phyloP scores from a whole-genome alignment of 2,329 filamentous ascomycete genomes.

The Gliomastix tumulicola region DNA sequence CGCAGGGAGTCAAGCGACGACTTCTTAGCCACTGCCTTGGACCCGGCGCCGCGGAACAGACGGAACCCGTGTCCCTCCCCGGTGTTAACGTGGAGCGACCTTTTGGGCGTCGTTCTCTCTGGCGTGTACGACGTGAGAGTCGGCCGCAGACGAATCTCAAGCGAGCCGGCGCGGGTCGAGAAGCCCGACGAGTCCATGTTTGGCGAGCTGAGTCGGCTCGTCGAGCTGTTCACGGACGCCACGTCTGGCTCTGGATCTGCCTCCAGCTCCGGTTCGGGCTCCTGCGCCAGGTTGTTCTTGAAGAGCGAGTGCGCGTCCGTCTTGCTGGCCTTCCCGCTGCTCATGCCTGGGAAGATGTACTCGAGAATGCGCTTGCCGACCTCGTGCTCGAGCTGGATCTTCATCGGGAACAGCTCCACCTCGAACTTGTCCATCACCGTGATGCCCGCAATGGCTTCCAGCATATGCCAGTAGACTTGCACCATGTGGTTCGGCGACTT shows the following conservation, averaged over 20 bases:
- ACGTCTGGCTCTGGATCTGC: too few species aligned
- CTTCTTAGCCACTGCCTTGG: conserved; percentile 42
- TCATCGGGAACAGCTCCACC: conserved; percentile 86
- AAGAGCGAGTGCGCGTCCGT: conserved; percentile 55
- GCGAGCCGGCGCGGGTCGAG: conserved; percentile 59
- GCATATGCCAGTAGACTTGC: conserved; percentile 93
- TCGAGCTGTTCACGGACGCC: conserved; percentile 30
- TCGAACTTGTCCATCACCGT: conserved; percentile 97
- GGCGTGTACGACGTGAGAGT: conserved; percentile 59
- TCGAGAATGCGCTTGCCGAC: conserved; percentile 91
- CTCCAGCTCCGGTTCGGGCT: conserved; percentile 37
- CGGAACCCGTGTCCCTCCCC: conserved; percentile 43
- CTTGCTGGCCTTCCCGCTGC: conserved; percentile 42
- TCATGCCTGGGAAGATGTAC: conserved; percentile 90
- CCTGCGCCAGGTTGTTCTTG: conserved; percentile 25
- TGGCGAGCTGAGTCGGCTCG: conserved; percentile 25
- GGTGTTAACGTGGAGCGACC: conserved; percentile 41
- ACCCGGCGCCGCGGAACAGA: conserved; percentile 37
- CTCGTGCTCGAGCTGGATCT: conserved; percentile 87
- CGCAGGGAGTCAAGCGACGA: conserved; percentile 50
- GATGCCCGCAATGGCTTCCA: conserved; percentile 96
- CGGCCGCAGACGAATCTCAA: conserved; percentile 77
- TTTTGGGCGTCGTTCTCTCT: conserved; percentile 28
- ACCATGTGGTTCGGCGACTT: conserved; percentile 71
- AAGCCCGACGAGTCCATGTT: conserved; percentile 40